Conservation (phyloP, 345 rosid species). For the Citrus cavaleriei region DNA sequence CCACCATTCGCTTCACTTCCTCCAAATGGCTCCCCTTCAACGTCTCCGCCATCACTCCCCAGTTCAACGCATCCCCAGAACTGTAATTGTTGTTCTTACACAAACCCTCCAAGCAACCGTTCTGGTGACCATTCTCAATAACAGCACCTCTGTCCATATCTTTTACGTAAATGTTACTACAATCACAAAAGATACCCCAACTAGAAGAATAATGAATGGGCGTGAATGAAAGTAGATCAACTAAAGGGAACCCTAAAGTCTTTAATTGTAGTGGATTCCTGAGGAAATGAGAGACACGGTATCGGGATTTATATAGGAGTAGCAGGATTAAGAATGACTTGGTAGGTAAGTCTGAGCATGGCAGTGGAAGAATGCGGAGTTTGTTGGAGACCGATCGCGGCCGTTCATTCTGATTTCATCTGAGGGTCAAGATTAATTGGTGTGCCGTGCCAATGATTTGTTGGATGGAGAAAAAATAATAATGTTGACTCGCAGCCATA, state of each 20-base stretch:
- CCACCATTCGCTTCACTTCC: conserved; percentile 78
- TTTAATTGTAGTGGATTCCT: conserved; percentile 4
- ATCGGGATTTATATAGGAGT: not conserved
- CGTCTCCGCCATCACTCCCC: conserved; percentile 69
- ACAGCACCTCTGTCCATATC: not conserved
- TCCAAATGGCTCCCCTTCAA: conserved; percentile 78
- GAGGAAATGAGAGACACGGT: not conserved
- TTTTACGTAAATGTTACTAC: no score
- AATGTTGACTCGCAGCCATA: no score
- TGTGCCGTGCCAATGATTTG: no score
- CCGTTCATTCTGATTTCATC: conserved; percentile 13
- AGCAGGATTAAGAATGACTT: not conserved
- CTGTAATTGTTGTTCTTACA: conserved; percentile 3
- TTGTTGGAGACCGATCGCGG: conserved; percentile 13
- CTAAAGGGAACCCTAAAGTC: not conserved
- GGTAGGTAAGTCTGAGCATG: conserved; percentile 9
- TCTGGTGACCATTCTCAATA: not conserved
- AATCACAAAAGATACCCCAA: no score
- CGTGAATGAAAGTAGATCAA: no score
- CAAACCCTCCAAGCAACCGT: conserved; percentile 6
- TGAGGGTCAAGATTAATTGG: not conserved
- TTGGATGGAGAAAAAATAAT: no score
- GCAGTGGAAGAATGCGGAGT: not conserved
- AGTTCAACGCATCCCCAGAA: conserved; percentile 56
- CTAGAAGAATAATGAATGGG: no score